phyloP scores from a whole-genome alignment of 2,329 filamentous ascomycete genomes.

The Pestalotiopsis sp. region DNA sequence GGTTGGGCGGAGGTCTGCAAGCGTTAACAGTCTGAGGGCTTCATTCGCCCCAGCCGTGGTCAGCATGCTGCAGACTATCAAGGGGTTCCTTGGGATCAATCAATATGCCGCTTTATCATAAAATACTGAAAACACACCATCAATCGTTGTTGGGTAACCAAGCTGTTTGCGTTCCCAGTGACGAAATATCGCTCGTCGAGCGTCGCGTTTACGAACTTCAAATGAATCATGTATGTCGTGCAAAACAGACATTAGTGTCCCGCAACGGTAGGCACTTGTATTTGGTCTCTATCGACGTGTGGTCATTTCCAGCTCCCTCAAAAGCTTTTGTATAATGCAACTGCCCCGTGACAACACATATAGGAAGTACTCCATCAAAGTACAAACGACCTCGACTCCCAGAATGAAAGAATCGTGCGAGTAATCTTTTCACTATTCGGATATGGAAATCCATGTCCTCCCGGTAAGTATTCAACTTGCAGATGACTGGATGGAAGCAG shows the following conservation, averaged over 20 bases:
- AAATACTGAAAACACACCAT: not conserved
- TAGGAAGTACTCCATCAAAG: not conserved
- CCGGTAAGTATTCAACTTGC: not conserved
- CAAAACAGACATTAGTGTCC: no score
- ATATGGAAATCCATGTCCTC: not conserved
- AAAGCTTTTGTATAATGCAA: not conserved
- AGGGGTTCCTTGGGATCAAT: not conserved
- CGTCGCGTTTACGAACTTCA: not conserved
- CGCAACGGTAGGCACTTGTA: no score
- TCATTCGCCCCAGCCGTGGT: not conserved
- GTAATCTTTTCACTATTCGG: not conserved
- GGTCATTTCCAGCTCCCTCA: not conserved
- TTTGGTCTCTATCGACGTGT: not conserved
- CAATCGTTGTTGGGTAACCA: not conserved
- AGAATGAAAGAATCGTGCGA: not conserved
- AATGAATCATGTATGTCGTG: not conserved
- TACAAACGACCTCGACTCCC: not conserved
- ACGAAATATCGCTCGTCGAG: not conserved
- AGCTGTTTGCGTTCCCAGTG: not conserved
- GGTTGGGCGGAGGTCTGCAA: not conserved
- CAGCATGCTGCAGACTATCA: not conserved
- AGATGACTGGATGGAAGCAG: not conserved
- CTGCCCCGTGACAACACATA: not conserved
- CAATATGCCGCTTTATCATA: not conserved
- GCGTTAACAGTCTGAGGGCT: not conserved